A percentile compares a stretch with the other conserved stretches of the same genome.
These are phyloP conservation scores for Entelexis paramagnoliae DNA, from an alignment of 1,139 yeast species.

Conservation along the genomic window DNA sequence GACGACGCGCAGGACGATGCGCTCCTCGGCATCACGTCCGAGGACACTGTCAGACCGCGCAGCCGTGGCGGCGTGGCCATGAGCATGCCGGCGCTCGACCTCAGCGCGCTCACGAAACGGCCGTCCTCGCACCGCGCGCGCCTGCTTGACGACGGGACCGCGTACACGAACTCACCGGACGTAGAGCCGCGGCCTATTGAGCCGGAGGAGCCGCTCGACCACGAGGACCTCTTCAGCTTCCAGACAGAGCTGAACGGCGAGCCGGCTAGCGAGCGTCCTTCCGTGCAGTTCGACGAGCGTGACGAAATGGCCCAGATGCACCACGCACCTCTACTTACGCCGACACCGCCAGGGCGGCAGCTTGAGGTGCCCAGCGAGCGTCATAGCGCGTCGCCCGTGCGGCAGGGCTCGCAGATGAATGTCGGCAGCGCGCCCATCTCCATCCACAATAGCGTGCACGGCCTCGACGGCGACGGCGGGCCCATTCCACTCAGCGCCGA, in stretches of 20 bases:
- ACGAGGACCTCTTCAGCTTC: constrained; percentile 17
- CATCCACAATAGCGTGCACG: constrained; percentile 10
- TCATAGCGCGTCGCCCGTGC: no score
- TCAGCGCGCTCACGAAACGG: background rate
- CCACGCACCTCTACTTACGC: background rate
- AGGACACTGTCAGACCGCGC: background rate
- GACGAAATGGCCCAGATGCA: constrained; percentile 1
- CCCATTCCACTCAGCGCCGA: constrained; percentile 8
- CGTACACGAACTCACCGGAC: background rate
- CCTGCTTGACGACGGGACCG: background rate
- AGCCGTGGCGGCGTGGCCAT: background rate
- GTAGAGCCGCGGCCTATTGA: background rate
- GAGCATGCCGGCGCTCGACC: constrained; percentile 3
- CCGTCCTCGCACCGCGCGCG: background rate
- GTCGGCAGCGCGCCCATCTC: constrained; percentile 20
- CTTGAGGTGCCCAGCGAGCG: no score
- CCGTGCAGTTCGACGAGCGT: background rate
- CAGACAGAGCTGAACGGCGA: constrained; percentile 15
- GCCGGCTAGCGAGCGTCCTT: background rate
- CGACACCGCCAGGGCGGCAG: background rate
- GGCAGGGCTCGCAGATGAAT: background rate
- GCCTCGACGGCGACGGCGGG: constrained; percentile 21
- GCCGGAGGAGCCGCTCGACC: background rate
- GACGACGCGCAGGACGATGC: no score
- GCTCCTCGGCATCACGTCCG: background rate